A percentile compares a stretch with the other conserved stretches of the same genome.
Conservation (phyloP, 805 yeast species). For the Cyberlindnera euphorbiiphila region DNA sequence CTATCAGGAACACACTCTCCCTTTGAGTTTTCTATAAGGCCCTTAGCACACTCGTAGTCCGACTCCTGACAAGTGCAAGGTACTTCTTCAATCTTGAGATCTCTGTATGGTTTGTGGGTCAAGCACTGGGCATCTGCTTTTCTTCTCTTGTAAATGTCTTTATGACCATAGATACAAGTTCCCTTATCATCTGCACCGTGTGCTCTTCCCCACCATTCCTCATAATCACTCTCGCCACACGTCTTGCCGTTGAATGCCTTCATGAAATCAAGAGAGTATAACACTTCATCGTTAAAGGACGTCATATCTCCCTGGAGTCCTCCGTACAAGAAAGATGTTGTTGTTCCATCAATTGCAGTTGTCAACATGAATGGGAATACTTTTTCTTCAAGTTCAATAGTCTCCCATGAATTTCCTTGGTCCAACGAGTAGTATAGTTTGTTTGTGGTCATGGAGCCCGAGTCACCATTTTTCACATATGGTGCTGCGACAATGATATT, state of each 20-base stretch:
- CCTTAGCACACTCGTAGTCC: constrained; percentile 71
- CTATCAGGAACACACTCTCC: constrained; percentile 48
- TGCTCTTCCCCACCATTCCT: constrained; percentile 55
- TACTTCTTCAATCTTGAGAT: constrained; percentile 42
- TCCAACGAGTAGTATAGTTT: constrained; percentile 57
- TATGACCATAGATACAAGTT: constrained; percentile 66
- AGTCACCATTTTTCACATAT: constrained; percentile 27
- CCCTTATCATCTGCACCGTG: constrained; percentile 29
- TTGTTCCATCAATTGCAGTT: constrained; percentile 70
- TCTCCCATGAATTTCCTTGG: constrained; percentile 66
- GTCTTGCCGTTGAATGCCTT: constrained; percentile 49
- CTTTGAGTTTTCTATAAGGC: constrained; percentile 36
- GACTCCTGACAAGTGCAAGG: constrained; percentile 57
- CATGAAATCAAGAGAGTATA: constrained; percentile 50
- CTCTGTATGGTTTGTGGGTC: constrained; percentile 35
- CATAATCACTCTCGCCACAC: constrained; percentile 51
- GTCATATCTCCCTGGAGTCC: constrained; percentile 33
- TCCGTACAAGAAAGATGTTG: constrained; percentile 52
- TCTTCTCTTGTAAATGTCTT: constrained; percentile 60
- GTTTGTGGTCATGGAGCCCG: constrained; percentile 28
- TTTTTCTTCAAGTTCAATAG: constrained; percentile 40
- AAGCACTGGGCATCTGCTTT: constrained; percentile 64
- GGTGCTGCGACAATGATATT: constrained; percentile 59
- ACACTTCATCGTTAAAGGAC: constrained; percentile 9
- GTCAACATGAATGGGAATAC: constrained; percentile 42